Base-by-base conservation (phyloP, 176 grass and related monocot genomes). In the Coix lacrymajobi region DNA sequence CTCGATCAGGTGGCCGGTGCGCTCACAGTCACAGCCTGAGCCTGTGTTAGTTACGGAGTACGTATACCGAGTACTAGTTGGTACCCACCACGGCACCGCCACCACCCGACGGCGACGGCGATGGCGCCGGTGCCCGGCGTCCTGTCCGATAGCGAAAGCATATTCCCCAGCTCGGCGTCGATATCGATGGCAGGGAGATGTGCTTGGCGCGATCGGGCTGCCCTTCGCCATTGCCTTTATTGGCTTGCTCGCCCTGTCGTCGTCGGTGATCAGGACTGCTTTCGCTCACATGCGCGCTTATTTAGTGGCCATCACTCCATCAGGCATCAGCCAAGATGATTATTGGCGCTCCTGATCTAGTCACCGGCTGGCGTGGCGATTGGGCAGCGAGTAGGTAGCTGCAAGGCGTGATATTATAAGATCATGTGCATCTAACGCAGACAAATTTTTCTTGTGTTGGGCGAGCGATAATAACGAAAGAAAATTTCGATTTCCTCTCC, bases 1-100 rank as follows among this genome's bases (percentile, higher is more conserved):
- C n/a, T n/a, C 43, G 28, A 80, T 83, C 85, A 84, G 76, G 87
- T 88, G 85, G 68, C 34, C 83, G 69, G 70, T 79, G 81, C 60
- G 58, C 39, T 11, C 60, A 56, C 25, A 62, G 14, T 51, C 48
- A 20, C 46, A 19, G n/a, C n/a, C n/a, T n/a, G n/a, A 6, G 46
- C 46, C 5, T 19, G 16, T 49, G 46, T 19, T 48, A 48, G 45
- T 45, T 45, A 45, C 13, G 44, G 0, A 17, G 45, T 48, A 3
- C n/a, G n/a, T n/a, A n/a, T n/a, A n/a, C 12, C 16, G 26, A n/a
- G 13, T 19, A 24, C 22, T 33, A 15, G 62, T 15, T 34, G 34
- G 19, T 64, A 14, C 39, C 60, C 26, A 64, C 15, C 36, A 12
- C 8, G 3, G 5, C 9, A 16, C 6, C 9, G n/a, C 51, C 2